Base-by-base conservation (phyloP, 805 yeast genomes). In the Candida ponderosae region DNA sequence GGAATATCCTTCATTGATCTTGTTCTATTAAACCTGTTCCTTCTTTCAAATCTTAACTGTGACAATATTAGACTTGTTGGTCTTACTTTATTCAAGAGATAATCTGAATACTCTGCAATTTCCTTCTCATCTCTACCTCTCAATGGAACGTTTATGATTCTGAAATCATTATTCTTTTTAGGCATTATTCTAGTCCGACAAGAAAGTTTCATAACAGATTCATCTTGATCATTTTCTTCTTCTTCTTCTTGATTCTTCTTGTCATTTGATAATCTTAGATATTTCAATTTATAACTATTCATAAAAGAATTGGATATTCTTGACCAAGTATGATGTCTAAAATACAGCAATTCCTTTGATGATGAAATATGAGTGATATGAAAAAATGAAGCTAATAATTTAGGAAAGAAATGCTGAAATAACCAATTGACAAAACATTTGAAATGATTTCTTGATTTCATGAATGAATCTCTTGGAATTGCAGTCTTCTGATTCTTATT, bases 361-460 rank as follows among this genome's bases (percentile, higher is more conserved):
- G 66, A 63, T 9, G 74, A 70, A 1, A 64, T 56, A 34, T 79
- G 82, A 0, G 93, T 79, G 5, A 81, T 78, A 50, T 83, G 79
- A 61, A 86, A 88, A 48, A 73, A 75, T 0, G 71, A 55, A 0
- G 63, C 55, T 0, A 84, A 45, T 1, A 83, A 41, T 15, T 60
- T 65, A 7, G 70, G 59, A 1, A 84, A 44, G 35, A 78, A 66
- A 0, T 27, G 29, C 0, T 56, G 43, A 30, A 81, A 71, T 2
- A 81, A 34, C 95, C 95, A 89, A 2, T 36, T 34, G 1, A 82
- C 20, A 34, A 84, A 75, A 3, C 50, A 44, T 3, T 46, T 38
- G 11, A 78, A 52, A 15, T 72, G 45, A 0, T 38, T 15, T 33
- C 50, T 54, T 4, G 79, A 62, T 40, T 59, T 55, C 1, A 44